Base-by-base conservation (phyloP, 192 early-diverging fungal genomes). In the Spinellus fusiger region DNA sequence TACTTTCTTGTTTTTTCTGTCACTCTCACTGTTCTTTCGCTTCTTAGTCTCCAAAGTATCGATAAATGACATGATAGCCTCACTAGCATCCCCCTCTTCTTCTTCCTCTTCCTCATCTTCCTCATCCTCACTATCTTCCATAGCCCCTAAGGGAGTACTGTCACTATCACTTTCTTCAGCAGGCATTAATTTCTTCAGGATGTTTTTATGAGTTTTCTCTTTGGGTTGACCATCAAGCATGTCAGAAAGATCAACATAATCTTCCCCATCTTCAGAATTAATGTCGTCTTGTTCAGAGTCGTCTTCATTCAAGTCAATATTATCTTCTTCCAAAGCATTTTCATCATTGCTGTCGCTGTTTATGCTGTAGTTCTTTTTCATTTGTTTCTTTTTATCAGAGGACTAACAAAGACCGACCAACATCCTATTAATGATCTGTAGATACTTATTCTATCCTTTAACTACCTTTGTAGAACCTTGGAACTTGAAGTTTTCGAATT, bases 401-500 rank as follows among this genome's bases (percentile, higher is more conserved):
- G 56, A 28, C 13, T 28, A 44, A 32, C 25, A 29, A 16, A 37
- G 5, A 29, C 8, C 38, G 8, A 22, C 13, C 22, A 4, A 38
- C 23, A 27, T 35, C 7, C 26, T 25, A 48, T 22, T 8, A 51
- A 34, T 38, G 28, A 56, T 31, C 6, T 33, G 27, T 34, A 50
- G 23, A n/a, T 18, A 29, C 25, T 40, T 32, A 20, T 16, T 49
- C 7, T 54, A 61, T 62, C 27, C 67, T 76, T 28, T 31, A 31
- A 47, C 58, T 66, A 68, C 62, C 51, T 78, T 70, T 46, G 72
- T 77, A 66, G 88, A 86, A 22, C 75, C 70, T 55, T 64, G 68
- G 51, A 85, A 80, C 61, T 77, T 75, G 60, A 84, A 92, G 47
- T 76, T 66, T 27, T 87, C 89, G 64, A 90, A 97, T 51, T 83